phyloP scores from a whole-genome alignment of 306 rosid genomes.

The Begonia peltatifolia region DNA sequence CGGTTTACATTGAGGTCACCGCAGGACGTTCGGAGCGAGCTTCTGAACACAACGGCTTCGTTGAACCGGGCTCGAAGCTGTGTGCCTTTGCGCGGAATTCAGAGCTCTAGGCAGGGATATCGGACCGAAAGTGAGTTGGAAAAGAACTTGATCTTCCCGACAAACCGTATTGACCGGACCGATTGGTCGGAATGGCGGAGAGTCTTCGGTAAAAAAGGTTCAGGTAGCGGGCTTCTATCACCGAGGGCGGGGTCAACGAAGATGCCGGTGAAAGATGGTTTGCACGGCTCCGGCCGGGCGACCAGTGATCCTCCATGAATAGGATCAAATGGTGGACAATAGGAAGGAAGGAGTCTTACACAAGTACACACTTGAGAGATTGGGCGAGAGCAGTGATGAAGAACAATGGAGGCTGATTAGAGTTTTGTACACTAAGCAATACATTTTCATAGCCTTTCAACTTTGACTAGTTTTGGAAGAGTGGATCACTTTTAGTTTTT shows the following conservation, averaged over 20 bases:
- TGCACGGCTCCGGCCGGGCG: background rate
- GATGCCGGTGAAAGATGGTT: conserved; percentile 7
- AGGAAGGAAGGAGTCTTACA: no score
- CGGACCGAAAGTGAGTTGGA: background rate
- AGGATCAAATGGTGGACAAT: no score
- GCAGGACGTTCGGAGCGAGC: conserved; percentile 5
- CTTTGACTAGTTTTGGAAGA: no score
- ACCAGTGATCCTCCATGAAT: no score
- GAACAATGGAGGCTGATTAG: no score
- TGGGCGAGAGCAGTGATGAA: no score
- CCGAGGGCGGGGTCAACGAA: conserved; percentile 1
- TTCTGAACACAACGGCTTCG: conserved; percentile 2
- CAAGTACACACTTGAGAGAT: no score
- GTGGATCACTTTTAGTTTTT: no score
- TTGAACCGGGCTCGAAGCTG: conserved; percentile 14
- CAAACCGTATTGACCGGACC: background rate
- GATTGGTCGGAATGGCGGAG: no score
- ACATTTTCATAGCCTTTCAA: no score
- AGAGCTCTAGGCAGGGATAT: conserved; percentile 13
- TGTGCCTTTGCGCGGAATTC: conserved; percentile 5
- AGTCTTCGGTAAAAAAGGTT: conserved; percentile 1
- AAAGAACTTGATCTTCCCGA: background rate
- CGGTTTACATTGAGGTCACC: conserved; percentile 12
- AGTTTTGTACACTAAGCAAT: no score
- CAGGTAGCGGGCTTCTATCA: background rate